phyloP scores from a whole-genome alignment of 164 flowering plant species.

The Nymphaea thermarum region DNA sequence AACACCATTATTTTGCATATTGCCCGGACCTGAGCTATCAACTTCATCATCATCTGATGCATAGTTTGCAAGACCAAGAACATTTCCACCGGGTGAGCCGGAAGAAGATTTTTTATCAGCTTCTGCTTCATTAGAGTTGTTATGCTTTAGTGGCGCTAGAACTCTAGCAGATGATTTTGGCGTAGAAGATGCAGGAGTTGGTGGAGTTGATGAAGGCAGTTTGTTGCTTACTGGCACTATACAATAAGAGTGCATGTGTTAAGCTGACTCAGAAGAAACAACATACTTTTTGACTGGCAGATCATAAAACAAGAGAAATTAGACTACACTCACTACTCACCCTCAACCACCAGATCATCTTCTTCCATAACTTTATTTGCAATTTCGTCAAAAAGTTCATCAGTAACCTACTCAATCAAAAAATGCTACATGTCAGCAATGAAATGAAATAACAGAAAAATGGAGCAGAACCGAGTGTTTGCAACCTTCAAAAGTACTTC shows the following conservation, averaged over 20 bases:
- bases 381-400: slow-evolving; percentile 96
- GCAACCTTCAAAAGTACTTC: slow-evolving; percentile 90
- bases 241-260: not conserved
- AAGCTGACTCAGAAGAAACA: not conserved
- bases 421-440: slow-evolving; percentile 5
- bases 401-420: slow-evolving; percentile 63
- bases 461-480: not conserved
- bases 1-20: slow-evolving; percentile 8
- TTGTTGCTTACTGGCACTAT: not conserved
- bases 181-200: slow-evolving; percentile 21
- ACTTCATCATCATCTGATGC: slow-evolving; percentile 67
- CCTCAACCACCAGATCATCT: slow-evolving; percentile 44
- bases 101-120: slow-evolving; percentile 39
- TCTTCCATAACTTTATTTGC: slow-evolving; percentile 80
- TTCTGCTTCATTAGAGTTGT: slow-evolving; percentile 25
- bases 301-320: not conserved
- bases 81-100: slow-evolving; percentile 36
- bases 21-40: slow-evolving; percentile 19
- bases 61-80: slow-evolving; percentile 84
- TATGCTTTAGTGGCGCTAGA: slow-evolving; percentile 33
- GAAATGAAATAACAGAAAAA: not conserved
- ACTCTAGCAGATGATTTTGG: slow-evolving; percentile 52
- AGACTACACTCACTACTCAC: slow-evolving; percentile 16
- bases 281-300: not conserved
- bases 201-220: slow-evolving; percentile 7